Evolutionary conservation across 768 basidiomycete genomes (phyloP), one percentile per base, ranked within the genome.

Genomic region (Naematelia aurantialba): DNA sequence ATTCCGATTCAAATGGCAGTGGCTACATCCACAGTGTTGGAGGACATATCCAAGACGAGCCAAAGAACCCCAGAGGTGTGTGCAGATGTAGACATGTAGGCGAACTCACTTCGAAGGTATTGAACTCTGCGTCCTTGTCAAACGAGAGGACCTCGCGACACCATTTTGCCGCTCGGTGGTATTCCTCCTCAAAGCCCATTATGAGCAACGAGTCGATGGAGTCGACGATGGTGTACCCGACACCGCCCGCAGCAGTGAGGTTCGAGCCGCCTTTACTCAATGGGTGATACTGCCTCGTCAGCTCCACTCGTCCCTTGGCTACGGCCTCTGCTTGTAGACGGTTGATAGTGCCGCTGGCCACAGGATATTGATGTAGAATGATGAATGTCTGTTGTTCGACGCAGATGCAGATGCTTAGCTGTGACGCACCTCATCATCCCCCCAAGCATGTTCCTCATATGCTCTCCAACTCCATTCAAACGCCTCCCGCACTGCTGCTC

Each of bases 181-280:
- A 91, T 76, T 96, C 92, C 1, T 85, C 84, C 10, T 83, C 75
- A 14, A 96, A 81, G 1, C 86, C 89, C 86, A 96, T 88, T 52
- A 98, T 78, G 55, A 89, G 81, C 80, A 98, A 84, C 12, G 87
- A 87, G 76, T 96, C 93, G 17, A 96, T 81, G 0, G 89, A 85
- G 69, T 96, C 93, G 56, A 88, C 82, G 46, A 98, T 86, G 34
- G 87, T 89, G 73, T 91, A 93, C 22, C 91, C 91, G 52, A 96
- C 87, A 13, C 89, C 87, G 34, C 89, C 90, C 3, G 65, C 62
- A 0, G 78, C 66, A 0, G 88, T 87, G 26, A 98, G 81, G 74
- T 98, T 91, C 8, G 84, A 82, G 3, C 93, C 93, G 25, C 77
- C 78, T 50, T 81, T 81, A 53, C 82, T 82, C 22, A 98, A 81